Percentiles rank a stretch among this genome's conserved stretches.
These are phyloP conservation scores for Talaromyces wortmannii DNA, from an alignment of 495 filamentous ascomycete genomes.

Conservation along the genomic window DNA sequence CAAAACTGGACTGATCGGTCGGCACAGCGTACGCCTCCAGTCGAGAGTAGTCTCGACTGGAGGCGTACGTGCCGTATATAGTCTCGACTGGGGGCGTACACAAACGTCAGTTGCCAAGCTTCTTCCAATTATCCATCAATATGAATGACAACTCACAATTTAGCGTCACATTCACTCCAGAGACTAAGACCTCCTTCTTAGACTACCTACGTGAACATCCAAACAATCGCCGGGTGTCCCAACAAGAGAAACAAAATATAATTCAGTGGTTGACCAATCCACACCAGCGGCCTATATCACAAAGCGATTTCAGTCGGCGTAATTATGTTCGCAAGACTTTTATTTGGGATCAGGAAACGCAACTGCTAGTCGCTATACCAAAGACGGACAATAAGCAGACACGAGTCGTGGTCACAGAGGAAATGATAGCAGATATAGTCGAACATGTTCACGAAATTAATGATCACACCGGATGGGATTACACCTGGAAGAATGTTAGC, in stretches of 20 bases:
- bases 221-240: conserved; percentile 7
- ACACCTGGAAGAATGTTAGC: conserved; percentile 9
- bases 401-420: conserved; percentile 5
- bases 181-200: not conserved
- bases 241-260: conserved; percentile 1
- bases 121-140: not conserved
- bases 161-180: not conserved
- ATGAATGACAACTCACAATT: not conserved
- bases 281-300: not conserved
- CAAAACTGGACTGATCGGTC: not conserved
- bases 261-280: conserved; percentile 8
- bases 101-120: not conserved
- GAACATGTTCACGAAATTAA: conserved; percentile 8
- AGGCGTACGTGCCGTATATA: not conserved
- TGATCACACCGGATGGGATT: conserved; percentile 10
- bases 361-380: conserved; percentile 1
- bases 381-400: not conserved
- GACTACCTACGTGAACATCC: not conserved
- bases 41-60: not conserved
- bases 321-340: conserved; percentile 8
- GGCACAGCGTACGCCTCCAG: not conserved
- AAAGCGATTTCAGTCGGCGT: conserved; percentile 7
- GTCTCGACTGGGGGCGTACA: not conserved
- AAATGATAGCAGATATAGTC: conserved; percentile 4
- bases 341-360: conserved; percentile 1